A percentile compares a stretch with the other conserved stretches of the same genome.
These are phyloP conservation scores for Mrakia gelida DNA, from an alignment of 768 basidiomycete species.

Conservation along the genomic window DNA sequence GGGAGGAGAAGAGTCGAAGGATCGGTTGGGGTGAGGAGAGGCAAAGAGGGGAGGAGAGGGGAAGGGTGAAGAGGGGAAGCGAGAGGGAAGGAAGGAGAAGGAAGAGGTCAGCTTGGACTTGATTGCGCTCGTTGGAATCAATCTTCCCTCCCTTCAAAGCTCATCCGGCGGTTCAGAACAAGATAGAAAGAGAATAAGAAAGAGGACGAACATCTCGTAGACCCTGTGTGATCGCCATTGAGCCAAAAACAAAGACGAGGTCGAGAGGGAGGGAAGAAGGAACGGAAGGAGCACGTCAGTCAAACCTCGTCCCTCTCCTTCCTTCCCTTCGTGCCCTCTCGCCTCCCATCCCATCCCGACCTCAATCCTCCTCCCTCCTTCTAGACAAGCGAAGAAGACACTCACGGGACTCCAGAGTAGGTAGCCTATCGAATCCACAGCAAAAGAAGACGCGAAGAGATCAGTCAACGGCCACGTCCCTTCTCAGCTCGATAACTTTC, in stretches of 20 bases:
- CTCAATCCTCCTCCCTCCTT: too few relatives aligned
- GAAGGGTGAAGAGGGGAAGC: background rate
- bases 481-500: background rate
- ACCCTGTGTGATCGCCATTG: constrained; percentile 1
- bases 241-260: background rate
- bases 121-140: background rate
- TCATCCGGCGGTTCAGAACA: background rate
- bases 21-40: background rate
- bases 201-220: constrained; percentile 32
- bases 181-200: background rate
- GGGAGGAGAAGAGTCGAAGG: background rate
- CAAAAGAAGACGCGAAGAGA: background rate
- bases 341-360: background rate
- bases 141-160: background rate
- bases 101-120: background rate
- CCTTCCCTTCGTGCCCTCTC: too few relatives aligned
- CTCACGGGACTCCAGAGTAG: constrained; percentile 33
- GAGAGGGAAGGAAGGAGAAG: background rate
- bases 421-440: constrained; percentile 20
- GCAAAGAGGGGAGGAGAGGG: background rate
- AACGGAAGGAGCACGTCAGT: background rate
- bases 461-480: background rate
- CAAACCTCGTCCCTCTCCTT: background rate
- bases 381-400: background rate
- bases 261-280: background rate